Conservation (phyloP, 1,139 yeast genomes). For the Suhomyces terraborum region DNA sequence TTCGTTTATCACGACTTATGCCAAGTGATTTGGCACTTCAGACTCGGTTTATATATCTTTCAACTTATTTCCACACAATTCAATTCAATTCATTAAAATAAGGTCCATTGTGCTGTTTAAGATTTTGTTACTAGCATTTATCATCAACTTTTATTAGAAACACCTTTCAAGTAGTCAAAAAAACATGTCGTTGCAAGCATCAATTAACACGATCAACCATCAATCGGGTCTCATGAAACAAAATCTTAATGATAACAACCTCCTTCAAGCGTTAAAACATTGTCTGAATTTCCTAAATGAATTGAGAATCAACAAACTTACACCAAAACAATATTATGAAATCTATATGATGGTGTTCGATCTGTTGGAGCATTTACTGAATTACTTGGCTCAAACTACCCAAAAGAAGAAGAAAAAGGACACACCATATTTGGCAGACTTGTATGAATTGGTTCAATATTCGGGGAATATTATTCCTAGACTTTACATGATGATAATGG, state of each 20-base stretch:
- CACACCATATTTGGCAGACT: constrained; percentile 79
- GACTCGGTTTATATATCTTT: too few species aligned
- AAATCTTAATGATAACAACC: constrained; percentile 66
- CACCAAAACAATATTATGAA: constrained; percentile 94
- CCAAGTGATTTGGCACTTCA: too few species aligned
- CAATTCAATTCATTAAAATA: too few species aligned
- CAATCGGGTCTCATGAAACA: constrained; percentile 79
- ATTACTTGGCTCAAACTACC: constrained; percentile 66
- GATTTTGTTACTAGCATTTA: too few species aligned
- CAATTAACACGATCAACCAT: constrained; percentile 60
- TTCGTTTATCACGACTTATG: too few species aligned
- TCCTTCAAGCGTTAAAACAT: constrained; percentile 88
- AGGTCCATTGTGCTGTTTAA: too few species aligned
- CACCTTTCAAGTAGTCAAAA: too few species aligned
- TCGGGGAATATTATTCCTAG: constrained; percentile 93
- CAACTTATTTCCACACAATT: too few species aligned
- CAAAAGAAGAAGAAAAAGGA: constrained; percentile 12
- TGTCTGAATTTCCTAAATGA: constrained; percentile 84
- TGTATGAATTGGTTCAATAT: constrained; percentile 93
- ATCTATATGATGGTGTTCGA: constrained; percentile 85
- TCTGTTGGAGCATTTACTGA: constrained; percentile 69
- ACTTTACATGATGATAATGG: constrained; percentile 89
- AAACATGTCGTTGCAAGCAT: constrained; percentile 48
- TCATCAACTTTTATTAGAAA: too few species aligned
- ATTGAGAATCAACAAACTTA: constrained; percentile 69